A percentile compares a stretch with the other conserved stretches of the same genome.
phyloP scores from a whole-genome alignment of 2,329 filamentous ascomycete species.

The Epichloe hybrida region DNA sequence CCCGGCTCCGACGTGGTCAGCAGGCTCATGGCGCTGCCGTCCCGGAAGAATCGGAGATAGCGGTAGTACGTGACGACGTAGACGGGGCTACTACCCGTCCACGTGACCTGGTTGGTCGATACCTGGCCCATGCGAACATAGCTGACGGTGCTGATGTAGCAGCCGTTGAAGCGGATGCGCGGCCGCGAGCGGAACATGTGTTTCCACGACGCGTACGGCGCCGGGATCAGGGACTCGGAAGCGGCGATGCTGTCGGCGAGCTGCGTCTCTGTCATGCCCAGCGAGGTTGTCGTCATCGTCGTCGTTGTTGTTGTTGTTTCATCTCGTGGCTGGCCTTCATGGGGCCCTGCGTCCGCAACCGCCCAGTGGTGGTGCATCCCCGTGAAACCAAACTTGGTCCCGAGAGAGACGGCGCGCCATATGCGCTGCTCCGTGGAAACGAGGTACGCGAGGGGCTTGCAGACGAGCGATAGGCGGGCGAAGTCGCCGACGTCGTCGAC shows the following conservation, averaged over 20 bases:
- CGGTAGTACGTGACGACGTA: slow-evolving; percentile 98
- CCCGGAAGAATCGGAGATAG: slow-evolving; percentile 87
- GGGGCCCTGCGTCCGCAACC: slow-evolving; percentile 14
- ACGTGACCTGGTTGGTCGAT: slow-evolving; percentile 56
- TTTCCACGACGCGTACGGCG: slow-evolving; percentile 40
- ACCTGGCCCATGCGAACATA: slow-evolving; percentile 75
- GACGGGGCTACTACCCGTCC: slow-evolving; percentile 54
- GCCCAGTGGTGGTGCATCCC: slow-evolving; percentile 74
- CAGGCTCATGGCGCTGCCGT: slow-evolving; percentile 71
- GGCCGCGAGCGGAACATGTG: slow-evolving; percentile 71
- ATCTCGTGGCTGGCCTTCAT: slow-evolving; percentile 14
- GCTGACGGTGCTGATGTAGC: slow-evolving; percentile 94
- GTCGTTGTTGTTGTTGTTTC: slow-evolving; percentile 6
- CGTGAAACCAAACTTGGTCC: slow-evolving; percentile 60
- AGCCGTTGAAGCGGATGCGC: slow-evolving; percentile 83
- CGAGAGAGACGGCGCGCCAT: slow-evolving; percentile 67
- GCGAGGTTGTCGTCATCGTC: slow-evolving; percentile 2
- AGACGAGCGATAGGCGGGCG: slow-evolving; percentile 63
- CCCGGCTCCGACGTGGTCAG: slow-evolving; percentile 68
- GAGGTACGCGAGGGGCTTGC: slow-evolving; percentile 76
- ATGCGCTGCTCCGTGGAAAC: slow-evolving; percentile 72
- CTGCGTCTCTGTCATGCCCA: slow-evolving; percentile 25
- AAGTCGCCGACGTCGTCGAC: slow-evolving; percentile 64
- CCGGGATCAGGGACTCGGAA: slow-evolving; percentile 28
- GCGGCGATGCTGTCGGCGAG: slow-evolving; percentile 21